Conservation (phyloP, 306 rosid genomes). For the Quercus parvula region DNA sequence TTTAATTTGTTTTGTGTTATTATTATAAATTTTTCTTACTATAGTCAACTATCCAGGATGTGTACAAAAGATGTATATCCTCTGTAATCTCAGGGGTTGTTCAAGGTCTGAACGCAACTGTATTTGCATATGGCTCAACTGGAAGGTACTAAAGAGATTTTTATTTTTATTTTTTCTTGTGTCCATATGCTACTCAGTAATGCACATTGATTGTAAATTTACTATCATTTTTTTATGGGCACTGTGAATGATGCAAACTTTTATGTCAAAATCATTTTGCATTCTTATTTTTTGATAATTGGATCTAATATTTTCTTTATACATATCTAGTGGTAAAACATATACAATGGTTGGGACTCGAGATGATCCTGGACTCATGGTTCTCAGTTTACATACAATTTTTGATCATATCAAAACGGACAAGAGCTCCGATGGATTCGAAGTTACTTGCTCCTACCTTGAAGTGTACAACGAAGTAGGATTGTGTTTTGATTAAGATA, state of each 20-base stretch:
- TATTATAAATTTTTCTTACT: neutral
- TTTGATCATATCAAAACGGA: constrained; percentile 49
- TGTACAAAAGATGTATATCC: constrained; percentile 46
- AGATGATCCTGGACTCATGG: constrained; percentile 72
- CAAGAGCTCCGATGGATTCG: constrained; percentile 48
- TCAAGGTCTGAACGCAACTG: constrained; percentile 64
- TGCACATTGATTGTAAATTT: neutral
- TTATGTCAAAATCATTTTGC: neutral
- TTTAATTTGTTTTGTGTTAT: neutral
- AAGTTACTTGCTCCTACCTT: constrained; percentile 64
- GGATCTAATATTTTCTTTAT: neutral
- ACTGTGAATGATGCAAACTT: neutral
- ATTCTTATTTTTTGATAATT: neutral
- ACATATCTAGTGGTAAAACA: constrained; percentile 50
- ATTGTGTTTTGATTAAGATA: neutral
- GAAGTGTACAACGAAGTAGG: constrained; percentile 64
- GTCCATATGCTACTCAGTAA: neutral
- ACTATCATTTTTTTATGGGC: neutral
- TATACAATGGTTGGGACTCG: constrained; percentile 65
- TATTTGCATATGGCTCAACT: constrained; percentile 65
- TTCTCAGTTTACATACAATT: constrained; percentile 53
- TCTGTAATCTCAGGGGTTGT: constrained; percentile 51
- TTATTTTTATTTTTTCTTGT: neutral
- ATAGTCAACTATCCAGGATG: constrained; percentile 38
- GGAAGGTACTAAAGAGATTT: constrained; percentile 45